Base-by-base conservation (phyloP, 1,284 basidiomycete species). In the Cryptococcus amylolentus region DNA sequence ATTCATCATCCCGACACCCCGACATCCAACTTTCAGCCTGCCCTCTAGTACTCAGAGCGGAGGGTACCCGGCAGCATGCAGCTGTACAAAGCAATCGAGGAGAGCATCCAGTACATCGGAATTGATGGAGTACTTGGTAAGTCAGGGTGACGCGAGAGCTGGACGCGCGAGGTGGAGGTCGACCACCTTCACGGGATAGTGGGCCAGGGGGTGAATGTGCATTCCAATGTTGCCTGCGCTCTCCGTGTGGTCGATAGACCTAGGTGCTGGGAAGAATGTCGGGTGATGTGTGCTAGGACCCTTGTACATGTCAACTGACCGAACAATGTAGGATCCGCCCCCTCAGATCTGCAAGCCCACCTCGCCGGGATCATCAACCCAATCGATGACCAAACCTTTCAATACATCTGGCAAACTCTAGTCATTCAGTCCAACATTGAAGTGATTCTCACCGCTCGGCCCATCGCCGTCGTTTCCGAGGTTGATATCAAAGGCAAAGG, bases 61-160 rank as follows among this genome's bases (percentile, higher is more conserved):
- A 35, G 31, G 31, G 31, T 5, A 7, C 10, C 6, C 31, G 31
- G 31, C 10, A 35, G 10, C 7, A 35, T 35, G 31, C 5, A 35
- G 4, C 31, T 35, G 5, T 35, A 35, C 31, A 35, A 35, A 10
- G 31, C 31, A 16, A 63, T 75, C 56, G 72, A 76, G 52, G 60
- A 61, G 0, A 71, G 66, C 51, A 58, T 76, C 49, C 69, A 75
- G 54, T 75, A 71, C 51, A 63, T 73, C 16, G 67, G 67, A 20
- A 55, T 66, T 50, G 74, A 76, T 41, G 72, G 74, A 4, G 65
- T 70, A 5, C 57, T 75, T 8, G 74, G 74, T 76, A 56, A 67
- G 74, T 70, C 53, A 31, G 13, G 39, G 41, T n/a, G 16, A 42
- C 41, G 41, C 41, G 41, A 14, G 41, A 49, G 60, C 49, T 37